Percentiles rank a stretch among this genome's conserved stretches.
These are phyloP conservation scores for Fimicolochytrium jonesii DNA, from an alignment of 192 early-diverging fungal genomes.

Conservation along the genomic window DNA sequence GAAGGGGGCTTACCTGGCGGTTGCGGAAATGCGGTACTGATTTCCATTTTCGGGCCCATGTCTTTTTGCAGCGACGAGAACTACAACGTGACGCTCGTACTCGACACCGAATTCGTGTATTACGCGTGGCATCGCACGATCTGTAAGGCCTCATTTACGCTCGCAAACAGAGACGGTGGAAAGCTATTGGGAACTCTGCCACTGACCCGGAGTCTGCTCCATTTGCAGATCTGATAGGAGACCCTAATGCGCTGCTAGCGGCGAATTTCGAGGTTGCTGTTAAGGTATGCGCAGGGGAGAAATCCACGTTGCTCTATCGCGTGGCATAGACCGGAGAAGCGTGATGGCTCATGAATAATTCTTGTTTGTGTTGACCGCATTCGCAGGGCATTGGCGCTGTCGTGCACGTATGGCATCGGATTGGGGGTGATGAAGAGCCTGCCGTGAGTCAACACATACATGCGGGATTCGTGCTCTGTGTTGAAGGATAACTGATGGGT, in stretches of 20 bases:
- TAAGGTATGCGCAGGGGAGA: conserved; percentile 21
- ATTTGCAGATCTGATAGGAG: conserved; percentile 45
- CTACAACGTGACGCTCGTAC: conserved; percentile 28
- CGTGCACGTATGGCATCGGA: conserved; percentile 37
- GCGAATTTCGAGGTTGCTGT: conserved; percentile 43
- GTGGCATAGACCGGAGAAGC: too few relatives aligned
- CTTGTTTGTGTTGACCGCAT: too few relatives aligned
- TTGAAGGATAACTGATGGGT: too few relatives aligned
- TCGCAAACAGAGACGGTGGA: too few relatives aligned
- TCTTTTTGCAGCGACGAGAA: conserved; percentile 1
- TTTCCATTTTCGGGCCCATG: too few relatives aligned
- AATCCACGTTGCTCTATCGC: background rate
- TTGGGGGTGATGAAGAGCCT: conserved; percentile 19
- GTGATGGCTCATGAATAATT: too few relatives aligned
- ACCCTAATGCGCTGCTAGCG: conserved; percentile 35
- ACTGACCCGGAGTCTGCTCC: background rate
- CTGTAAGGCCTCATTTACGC: too few relatives aligned
- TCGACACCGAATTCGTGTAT: conserved; percentile 58
- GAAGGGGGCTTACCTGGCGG: too few relatives aligned
- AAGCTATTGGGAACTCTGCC: too few relatives aligned
- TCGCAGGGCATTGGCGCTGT: conserved; percentile 41
- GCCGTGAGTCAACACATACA: too few relatives aligned
- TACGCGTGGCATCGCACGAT: conserved; percentile 73
- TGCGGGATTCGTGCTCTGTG: too few relatives aligned
- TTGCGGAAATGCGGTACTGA: too few relatives aligned